Evolutionary conservation across 164 flowering plant genomes (phyloP), one percentile per base, ranked within the genome.

Genomic region (Vitis rotundifolia): DNA sequence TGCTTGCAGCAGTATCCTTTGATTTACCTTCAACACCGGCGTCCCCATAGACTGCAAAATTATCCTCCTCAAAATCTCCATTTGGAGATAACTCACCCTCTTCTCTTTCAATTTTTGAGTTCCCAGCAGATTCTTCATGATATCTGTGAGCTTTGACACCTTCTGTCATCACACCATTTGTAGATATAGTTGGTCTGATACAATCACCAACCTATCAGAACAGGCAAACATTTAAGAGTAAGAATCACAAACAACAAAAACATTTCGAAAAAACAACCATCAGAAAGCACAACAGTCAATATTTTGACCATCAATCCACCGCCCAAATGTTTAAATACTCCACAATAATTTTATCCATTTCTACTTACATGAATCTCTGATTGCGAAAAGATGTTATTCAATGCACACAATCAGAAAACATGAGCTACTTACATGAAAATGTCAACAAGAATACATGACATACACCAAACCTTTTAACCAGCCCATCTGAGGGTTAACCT

Each of bases 41-140:
- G 69, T 90, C 84, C 47, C 82, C 78, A 75, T 82, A 86, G 48
- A 57, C 86, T 47, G 77, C 85, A 82, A 87, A 88, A 67, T 88
- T 89, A 66, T 88, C 97, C 74, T 88, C 96, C 74, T 86, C 91
- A 77, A 86, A 85, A 74, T 88, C 97, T 60, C 89, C 89, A 77
- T 75, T 88, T 8, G 97, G 97, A 66, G 98, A 88, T 74, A 96
- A 74, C 77, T 96, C 97, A 67, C 97, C 98, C 76, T 96, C 99
- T 75, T 96, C 99, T 80, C 91, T 87, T 77, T 91, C 98, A 73
- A 78, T 63, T 77, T 88, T 90, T 66, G 63, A 73, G 61, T 73
- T 75, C 15, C 63, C 75, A 61, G 22, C 81, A 69, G 86, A 73
- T 73, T 82, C 87, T 71, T 82, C 89, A 16, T 76, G 85, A 68